Evolutionary conservation across 179 eudicot species (phyloP).

Genomic region (Camellia oleifera): DNA sequence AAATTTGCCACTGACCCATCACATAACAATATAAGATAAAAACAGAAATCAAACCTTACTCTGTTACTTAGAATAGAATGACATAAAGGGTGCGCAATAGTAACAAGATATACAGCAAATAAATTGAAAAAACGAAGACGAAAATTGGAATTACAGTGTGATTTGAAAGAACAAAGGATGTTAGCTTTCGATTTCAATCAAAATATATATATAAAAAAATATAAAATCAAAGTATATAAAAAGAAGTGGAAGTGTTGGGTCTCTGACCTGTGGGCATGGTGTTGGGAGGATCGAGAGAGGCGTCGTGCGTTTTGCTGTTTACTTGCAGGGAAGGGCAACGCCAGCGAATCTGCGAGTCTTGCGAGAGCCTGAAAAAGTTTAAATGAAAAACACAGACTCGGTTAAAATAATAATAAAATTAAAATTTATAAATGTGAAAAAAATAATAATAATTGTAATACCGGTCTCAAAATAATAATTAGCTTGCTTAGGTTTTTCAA

Average conservation of each 20-base stretch:
- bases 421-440: no score
- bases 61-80: background rate
- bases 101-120: background rate
- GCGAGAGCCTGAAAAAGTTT: no score
- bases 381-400: no score
- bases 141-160: background rate
- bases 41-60: background rate
- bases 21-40: background rate
- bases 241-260: background rate
- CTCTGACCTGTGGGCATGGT: conserved; percentile 27
- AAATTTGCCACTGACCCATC: conserved; percentile 2
- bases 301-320: background rate
- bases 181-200: background rate
- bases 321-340: conserved; percentile 24
- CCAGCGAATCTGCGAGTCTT: background rate
- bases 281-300: conserved; percentile 16
- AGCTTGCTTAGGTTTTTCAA: no score
- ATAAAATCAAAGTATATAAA: background rate
- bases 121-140: background rate
- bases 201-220: background rate
- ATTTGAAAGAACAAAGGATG: background rate
- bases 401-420: no score
- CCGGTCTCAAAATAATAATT: no score
- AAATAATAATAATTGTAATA: no score
- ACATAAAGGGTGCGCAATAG: background rate